Evolutionary conservation across 2,329 filamentous ascomycete genomes (phyloP).

Genomic region (Alternaria sp.): DNA sequence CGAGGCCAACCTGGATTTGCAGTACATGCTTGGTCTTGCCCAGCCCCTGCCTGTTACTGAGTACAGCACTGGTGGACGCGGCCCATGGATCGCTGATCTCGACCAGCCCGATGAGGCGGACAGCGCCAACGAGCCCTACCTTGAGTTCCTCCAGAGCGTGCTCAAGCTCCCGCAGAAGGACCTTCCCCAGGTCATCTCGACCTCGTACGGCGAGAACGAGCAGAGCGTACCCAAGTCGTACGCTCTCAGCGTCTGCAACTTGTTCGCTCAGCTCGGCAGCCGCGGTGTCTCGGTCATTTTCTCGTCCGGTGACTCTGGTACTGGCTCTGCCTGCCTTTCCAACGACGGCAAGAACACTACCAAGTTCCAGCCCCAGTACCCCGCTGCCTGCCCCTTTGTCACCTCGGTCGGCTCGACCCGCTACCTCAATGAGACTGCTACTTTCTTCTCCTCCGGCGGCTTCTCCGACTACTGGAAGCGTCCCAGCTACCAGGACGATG

Average conservation of each 20-base stretch:
- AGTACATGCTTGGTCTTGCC: constrained; percentile 65
- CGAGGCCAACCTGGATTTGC: constrained; percentile 70
- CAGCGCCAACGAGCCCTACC: constrained; percentile 72
- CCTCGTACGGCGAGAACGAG: constrained; percentile 73
- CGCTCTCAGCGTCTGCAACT: constrained; percentile 67
- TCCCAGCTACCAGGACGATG: constrained; percentile 58
- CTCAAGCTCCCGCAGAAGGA: constrained; percentile 58
- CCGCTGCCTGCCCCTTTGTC: constrained; percentile 71
- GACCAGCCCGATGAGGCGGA: constrained; percentile 48
- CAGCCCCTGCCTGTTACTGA: constrained; percentile 63
- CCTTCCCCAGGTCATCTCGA: constrained; percentile 69
- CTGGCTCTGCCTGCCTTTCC: constrained; percentile 61
- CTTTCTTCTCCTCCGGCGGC: constrained; percentile 61
- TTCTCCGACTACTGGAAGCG: constrained; percentile 60
- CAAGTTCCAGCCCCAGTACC: constrained; percentile 69
- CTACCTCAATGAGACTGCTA: constrained; percentile 48
- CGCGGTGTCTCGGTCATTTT: constrained; percentile 71
- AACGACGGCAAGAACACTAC: constrained; percentile 66
- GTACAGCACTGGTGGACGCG: constrained; percentile 67
- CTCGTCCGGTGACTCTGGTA: constrained; percentile 68
- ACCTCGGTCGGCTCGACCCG: constrained; percentile 71
- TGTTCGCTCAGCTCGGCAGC: constrained; percentile 70
- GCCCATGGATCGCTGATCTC: constrained; percentile 60
- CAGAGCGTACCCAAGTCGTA: constrained; percentile 68
- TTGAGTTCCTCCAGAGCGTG: constrained; percentile 67